Conservation (phyloP, 2,329 filamentous ascomycete genomes). For the Juglanconis sp. region DNA sequence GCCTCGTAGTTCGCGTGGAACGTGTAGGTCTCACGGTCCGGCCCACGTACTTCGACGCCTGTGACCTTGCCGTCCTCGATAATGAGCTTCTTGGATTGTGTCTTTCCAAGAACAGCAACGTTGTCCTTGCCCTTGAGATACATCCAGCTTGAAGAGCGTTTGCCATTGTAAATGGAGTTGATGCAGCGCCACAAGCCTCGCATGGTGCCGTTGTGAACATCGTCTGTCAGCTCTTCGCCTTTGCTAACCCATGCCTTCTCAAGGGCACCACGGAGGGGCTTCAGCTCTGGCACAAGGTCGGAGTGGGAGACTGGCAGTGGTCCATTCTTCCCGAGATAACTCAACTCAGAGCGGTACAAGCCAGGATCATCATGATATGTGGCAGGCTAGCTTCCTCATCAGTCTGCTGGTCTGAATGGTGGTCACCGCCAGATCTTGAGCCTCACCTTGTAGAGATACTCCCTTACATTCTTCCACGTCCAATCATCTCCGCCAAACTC, state of each 20-base stretch:
- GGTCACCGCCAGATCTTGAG: accelerated
- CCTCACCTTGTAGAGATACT: slow-evolving; percentile 50
- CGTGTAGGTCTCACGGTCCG: slow-evolving; percentile 37
- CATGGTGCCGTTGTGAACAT: slow-evolving; percentile 56
- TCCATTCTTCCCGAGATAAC: slow-evolving; percentile 49
- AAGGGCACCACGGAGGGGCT: slow-evolving; percentile 48
- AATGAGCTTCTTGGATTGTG: slow-evolving; percentile 48
- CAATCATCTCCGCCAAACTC: slow-evolving; percentile 68
- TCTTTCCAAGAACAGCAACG: slow-evolving; percentile 46
- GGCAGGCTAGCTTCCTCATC: slow-evolving; percentile 26
- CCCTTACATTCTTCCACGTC: slow-evolving; percentile 50
- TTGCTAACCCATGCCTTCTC: slow-evolving; percentile 51
- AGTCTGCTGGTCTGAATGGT: not conserved
- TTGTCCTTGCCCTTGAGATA: slow-evolving; percentile 53
- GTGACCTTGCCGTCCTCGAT: slow-evolving; percentile 42
- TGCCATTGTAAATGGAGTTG: slow-evolving; percentile 56
- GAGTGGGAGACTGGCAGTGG: slow-evolving; percentile 54
- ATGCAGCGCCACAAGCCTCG: slow-evolving; percentile 50
- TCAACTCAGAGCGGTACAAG: slow-evolving; percentile 41
- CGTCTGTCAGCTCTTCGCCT: slow-evolving; percentile 47
- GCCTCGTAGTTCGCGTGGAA: slow-evolving; percentile 49
- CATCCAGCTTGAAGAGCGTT: slow-evolving; percentile 48
- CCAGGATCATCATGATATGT: slow-evolving; percentile 55
- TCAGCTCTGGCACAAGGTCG: slow-evolving; percentile 49
- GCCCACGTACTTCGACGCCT: slow-evolving; percentile 44